Evolutionary conservation across 495 filamentous ascomycete genomes (phyloP), one percentile per base, ranked within the genome.

Genomic region (Antarctomyces pellizariae): DNA sequence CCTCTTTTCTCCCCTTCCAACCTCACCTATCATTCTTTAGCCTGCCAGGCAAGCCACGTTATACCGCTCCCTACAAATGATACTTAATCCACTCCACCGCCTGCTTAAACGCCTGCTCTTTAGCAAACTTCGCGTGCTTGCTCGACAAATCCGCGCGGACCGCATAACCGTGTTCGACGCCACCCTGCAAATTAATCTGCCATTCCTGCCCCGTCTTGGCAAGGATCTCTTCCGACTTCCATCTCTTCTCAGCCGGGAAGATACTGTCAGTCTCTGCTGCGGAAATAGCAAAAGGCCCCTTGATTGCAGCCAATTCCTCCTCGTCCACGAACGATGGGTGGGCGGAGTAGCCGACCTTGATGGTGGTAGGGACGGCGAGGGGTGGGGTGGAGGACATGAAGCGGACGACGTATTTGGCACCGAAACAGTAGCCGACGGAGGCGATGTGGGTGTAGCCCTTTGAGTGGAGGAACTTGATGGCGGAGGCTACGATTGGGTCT

Each of bases 21-120:
- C n/a, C n/a, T n/a, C n/a, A n/a, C n/a, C n/a, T n/a, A n/a, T n/a
- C n/a, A n/a, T n/a, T n/a, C n/a, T n/a, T n/a, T n/a, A n/a, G n/a
- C n/a, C n/a, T n/a, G n/a, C n/a, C n/a, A n/a, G n/a, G n/a, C n/a
- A n/a, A n/a, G n/a, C n/a, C n/a, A n/a, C n/a, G n/a, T n/a, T n/a
- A n/a, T n/a, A n/a, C n/a, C n/a, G n/a, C n/a, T n/a, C n/a, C n/a
- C n/a, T 13, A 15, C 34, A 65, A 48, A 29, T 44, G 46, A 23
- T 46, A 38, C 30, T 74, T 59, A 41, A 89, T 86, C 79, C 80
- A 91, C 24, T 46, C 41, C 24, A 82, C 56, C 28, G 78, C 77
- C 54, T 89, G 78, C 29, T 58, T 42, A 43, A 86, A 86, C 14
- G 79, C 79, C 53, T 73, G 65, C 55, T 92, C 76, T 61, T 82